Evolutionary conservation across 495 filamentous ascomycete genomes (phyloP), one percentile per base, ranked within the genome.

Genomic region (Talaromyces adpressus): DNA sequence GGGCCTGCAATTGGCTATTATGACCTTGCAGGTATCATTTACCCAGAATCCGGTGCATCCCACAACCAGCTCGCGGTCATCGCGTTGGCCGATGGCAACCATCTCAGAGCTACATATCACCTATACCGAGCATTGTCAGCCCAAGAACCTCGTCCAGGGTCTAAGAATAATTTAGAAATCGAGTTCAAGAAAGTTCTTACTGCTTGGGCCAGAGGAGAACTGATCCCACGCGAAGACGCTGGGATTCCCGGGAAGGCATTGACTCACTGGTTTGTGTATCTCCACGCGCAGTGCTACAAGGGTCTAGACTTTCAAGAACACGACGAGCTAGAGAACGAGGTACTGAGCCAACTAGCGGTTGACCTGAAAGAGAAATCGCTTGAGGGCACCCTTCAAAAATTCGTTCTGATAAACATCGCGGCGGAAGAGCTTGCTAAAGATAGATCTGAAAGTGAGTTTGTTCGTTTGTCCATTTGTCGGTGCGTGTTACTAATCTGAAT

Each of bases 21-120:
- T 70, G 81, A 84, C 61, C 75, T 98, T 32, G 95, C 95, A 12
- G 84, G 84, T 63, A 83, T 87, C 52, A 83, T 98, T 61, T 83
- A 88, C 62, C 93, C 95, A 20, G 77, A 84, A 1, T 90, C 89
- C 47, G 93, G 93, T 30, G 81, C 84, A 29, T 88, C 91, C 45
- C 87, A 96, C 69, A 93, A 98, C 66, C 94, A 98, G 72, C 80
- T 91, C 70, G 92, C 91, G 0, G 89, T 97, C 16, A 89, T 97
- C 63, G 87, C 90, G 30, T 80, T 87, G 47, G 87, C 87, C 57
- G 87, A 90, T 68, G 82, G 77, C 18, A 87, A 91, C 64, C 89
- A 96, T 70, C 81, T 97, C 23, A 83, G 89, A 23, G 87, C 91
- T 3, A 88, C 91, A 0, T 97, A 97, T 69, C 87, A 98, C 73